These are phyloP conservation scores for Naganishia antarctica DNA, from an alignment of 768 basidiomycete genomes.

Conservation along the genomic window DNA sequence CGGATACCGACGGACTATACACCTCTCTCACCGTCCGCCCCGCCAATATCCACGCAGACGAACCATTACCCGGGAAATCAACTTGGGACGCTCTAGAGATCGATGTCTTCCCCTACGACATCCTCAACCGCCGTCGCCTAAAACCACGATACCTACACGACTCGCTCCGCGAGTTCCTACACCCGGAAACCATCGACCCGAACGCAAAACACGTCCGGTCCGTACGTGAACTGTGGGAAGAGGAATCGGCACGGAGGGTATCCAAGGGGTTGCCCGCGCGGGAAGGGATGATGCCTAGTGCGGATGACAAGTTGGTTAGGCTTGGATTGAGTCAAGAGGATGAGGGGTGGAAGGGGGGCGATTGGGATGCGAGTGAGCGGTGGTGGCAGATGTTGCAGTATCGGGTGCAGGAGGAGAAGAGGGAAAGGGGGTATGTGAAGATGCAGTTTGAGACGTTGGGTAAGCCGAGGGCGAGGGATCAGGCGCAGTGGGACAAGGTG, in stretches of 20 bases:
- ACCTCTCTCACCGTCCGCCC: conserved; percentile 41
- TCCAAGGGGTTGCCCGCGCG: conserved; percentile 66
- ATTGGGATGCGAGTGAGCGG: conserved; percentile 55
- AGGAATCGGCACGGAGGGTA: conserved; percentile 72
- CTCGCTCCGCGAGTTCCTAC: conserved; percentile 59
- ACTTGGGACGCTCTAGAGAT: conserved; percentile 62
- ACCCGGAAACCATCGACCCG: conserved; percentile 52
- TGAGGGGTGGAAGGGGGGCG: conserved; percentile 62
- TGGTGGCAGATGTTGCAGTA: conserved; percentile 69
- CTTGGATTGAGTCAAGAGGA: conserved; percentile 53
- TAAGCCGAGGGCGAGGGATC: conserved; percentile 11
- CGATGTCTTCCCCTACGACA: conserved; percentile 73
- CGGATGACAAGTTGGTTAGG: conserved; percentile 49
- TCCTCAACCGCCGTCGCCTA: conserved; percentile 73
- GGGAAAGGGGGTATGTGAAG: conserved; percentile 36
- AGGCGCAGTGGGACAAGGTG: conserved; percentile 37
- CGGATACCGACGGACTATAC: conserved; percentile 37
- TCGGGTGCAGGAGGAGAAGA: conserved; percentile 57
- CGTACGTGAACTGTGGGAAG: conserved; percentile 93
- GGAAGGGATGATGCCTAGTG: conserved; percentile 67
- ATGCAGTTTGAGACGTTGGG: conserved; percentile 40
- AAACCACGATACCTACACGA: conserved; percentile 65
- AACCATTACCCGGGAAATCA: conserved; percentile 42
- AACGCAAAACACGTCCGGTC: conserved; percentile 73
- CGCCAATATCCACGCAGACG: conserved; percentile 35